These are phyloP conservation scores for Stemphylium vesicarium DNA, from an alignment of 2,329 filamentous ascomycete genomes.

Conservation along the genomic window DNA sequence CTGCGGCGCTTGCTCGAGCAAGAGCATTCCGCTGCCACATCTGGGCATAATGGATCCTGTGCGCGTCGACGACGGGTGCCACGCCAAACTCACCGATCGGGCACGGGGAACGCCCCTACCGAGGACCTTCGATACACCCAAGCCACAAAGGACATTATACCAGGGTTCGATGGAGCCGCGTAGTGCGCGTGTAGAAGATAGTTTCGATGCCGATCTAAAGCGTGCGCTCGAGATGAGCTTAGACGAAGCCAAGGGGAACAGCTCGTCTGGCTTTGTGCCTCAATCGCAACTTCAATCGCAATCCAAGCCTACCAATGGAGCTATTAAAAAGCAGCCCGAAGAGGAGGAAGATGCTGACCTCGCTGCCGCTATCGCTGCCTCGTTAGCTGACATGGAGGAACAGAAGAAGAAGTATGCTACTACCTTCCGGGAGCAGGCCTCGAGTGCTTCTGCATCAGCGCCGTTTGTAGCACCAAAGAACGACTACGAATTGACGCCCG, in stretches of 20 bases:
- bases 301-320: constrained; percentile 46
- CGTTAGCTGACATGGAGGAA: constrained; percentile 95
- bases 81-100: constrained; percentile 84
- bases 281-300: constrained; percentile 60
- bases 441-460: constrained; percentile 56
- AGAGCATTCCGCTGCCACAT: constrained; percentile 85
- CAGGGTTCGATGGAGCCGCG: constrained; percentile 86
- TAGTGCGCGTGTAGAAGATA: constrained; percentile 83
- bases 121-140: constrained; percentile 56
- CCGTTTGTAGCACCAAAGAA: constrained; percentile 74
- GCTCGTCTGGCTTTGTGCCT: constrained; percentile 72
- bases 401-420: constrained; percentile 92
- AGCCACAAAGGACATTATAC: constrained; percentile 65
- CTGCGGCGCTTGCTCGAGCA: constrained; percentile 91
- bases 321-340: constrained; percentile 50
- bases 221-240: constrained; percentile 94
- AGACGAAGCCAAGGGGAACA: constrained; percentile 83
- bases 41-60: constrained; percentile 91
- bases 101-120: constrained; percentile 54
- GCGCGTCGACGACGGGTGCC: constrained; percentile 94
- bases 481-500: constrained; percentile 90
- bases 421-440: constrained; percentile 79
- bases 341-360: constrained; percentile 93
- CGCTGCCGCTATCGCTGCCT: constrained; percentile 93
- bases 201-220: constrained; percentile 94